phyloP scores from a whole-genome alignment of 1,284 basidiomycete species.

The Omphalotus olearius region DNA sequence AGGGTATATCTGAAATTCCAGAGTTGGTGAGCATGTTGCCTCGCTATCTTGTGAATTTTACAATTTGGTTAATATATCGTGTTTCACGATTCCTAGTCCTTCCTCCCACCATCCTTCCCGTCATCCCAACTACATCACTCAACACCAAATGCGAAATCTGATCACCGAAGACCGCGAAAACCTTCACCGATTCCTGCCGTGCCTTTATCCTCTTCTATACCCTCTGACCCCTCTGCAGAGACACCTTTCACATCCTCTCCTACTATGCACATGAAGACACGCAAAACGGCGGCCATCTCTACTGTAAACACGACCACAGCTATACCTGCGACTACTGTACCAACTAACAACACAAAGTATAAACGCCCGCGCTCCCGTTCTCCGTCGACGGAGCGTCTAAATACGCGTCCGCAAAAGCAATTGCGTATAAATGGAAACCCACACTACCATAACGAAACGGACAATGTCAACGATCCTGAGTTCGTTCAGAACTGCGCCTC shows the following conservation, averaged over 20 bases:
- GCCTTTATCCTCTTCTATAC: neutral
- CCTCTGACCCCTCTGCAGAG: neutral
- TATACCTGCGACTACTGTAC: neutral
- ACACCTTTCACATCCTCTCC: neutral
- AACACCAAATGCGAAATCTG: neutral
- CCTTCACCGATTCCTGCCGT: neutral
- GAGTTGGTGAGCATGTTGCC: no score
- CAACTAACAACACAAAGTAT: neutral
- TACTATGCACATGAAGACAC: neutral
- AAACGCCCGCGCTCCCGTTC: conserved; percentile 4
- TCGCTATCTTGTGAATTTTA: no score
- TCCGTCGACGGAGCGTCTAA: neutral
- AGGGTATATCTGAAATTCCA: no score
- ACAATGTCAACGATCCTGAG: no score
- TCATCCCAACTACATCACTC: conserved; percentile 8
- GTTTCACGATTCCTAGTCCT: no score
- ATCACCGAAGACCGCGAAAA: neutral
- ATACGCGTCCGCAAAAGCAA: neutral
- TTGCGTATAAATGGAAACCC: neutral
- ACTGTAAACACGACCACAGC: no score
- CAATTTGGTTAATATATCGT: no score
- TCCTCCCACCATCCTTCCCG: neutral
- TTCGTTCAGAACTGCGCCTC: no score
- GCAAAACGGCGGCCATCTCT: no score
- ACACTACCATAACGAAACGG: no score